Conservation (phyloP, 179 eudicot species). For the Sideroxylon spinosum region DNA sequence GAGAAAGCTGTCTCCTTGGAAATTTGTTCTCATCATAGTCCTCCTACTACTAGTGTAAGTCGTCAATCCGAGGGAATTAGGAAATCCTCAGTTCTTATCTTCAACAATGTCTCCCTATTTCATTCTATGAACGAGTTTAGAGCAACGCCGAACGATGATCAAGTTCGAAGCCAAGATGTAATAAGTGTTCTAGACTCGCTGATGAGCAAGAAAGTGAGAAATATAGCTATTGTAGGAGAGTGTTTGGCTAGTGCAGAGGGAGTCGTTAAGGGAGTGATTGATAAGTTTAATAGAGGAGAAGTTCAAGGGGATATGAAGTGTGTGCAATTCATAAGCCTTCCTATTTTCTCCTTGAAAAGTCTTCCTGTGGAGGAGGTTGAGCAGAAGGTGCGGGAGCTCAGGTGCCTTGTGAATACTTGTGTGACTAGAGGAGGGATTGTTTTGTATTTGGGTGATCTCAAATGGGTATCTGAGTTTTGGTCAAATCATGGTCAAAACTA, state of each 20-base stretch:
- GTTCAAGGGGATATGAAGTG: slow-evolving; percentile 42
- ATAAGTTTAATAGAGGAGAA: slow-evolving; percentile 50
- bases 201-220: slow-evolving; percentile 26
- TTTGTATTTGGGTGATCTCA: slow-evolving; percentile 68
- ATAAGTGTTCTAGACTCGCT: slow-evolving; percentile 32
- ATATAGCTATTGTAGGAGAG: slow-evolving; percentile 44
- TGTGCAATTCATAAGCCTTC: slow-evolving; percentile 49
- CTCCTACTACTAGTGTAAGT: slow-evolving; percentile 7
- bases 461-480: slow-evolving; percentile 64
- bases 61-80: slow-evolving; percentile 22
- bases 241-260: slow-evolving; percentile 33
- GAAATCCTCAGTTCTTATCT: slow-evolving; percentile 6
- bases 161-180: slow-evolving; percentile 24
- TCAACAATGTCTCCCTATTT: slow-evolving; percentile 1
- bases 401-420: slow-evolving; percentile 42
- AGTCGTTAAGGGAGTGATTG: slow-evolving; percentile 43
- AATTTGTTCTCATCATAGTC: slow-evolving; percentile 31
- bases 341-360: slow-evolving; percentile 41
- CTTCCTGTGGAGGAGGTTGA: slow-evolving; percentile 47
- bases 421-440: slow-evolving; percentile 59
- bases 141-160: background rate
- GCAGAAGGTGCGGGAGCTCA: slow-evolving; percentile 50
- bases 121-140: background rate
- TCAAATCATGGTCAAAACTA: slow-evolving; percentile 31
- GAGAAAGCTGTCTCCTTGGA: slow-evolving; percentile 54